Percentiles rank a stretch among this genome's conserved stretches.
Evolutionary conservation across 2,329 filamentous ascomycete genomes (phyloP).

Genomic region (Trichoderma lentiforme): DNA sequence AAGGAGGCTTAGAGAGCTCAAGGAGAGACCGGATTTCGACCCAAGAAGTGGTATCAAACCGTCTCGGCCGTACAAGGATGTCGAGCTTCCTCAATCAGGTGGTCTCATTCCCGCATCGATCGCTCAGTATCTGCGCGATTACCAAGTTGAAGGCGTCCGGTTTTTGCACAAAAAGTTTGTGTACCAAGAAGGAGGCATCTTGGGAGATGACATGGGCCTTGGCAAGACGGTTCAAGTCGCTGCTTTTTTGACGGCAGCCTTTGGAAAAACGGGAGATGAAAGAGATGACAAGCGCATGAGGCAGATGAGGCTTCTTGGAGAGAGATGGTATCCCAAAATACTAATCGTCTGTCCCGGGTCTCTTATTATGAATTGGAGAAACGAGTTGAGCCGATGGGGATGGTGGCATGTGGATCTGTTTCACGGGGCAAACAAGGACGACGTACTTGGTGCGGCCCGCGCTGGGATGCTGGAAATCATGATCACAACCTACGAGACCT

Average conservation of each 20-base stretch:
- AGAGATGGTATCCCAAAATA: constrained; percentile 71
- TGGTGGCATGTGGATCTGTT: constrained; percentile 90
- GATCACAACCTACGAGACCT: constrained; percentile 92
- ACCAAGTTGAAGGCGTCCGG: constrained; percentile 79
- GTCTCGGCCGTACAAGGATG: constrained; percentile 68
- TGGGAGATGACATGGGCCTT: constrained; percentile 96
- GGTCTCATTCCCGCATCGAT: constrained; percentile 85
- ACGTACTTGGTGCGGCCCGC: constrained; percentile 67
- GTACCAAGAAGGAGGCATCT: constrained; percentile 82
- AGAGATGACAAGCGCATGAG: constrained; percentile 83
- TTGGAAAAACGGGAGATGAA: constrained; percentile 90
- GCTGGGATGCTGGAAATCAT: constrained; percentile 82
- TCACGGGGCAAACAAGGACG: constrained; percentile 67
- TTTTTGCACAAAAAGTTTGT: constrained; percentile 90
- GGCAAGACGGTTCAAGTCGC: constrained; percentile 97
- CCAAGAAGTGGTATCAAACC: constrained; percentile 55
- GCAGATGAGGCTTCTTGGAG: constrained; percentile 65
- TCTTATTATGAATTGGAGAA: constrained; percentile 86
- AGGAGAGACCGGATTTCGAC: constrained; percentile 68
- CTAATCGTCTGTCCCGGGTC: constrained; percentile 87
- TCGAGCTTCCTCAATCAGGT: constrained; percentile 69
- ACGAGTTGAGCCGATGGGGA: constrained; percentile 84
- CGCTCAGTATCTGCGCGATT: constrained; percentile 86
- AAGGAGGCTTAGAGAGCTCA: constrained; percentile 36
- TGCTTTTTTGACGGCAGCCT: constrained; percentile 84